Base-by-base conservation (phyloP, 2,329 filamentous ascomycete genomes). In the Hypoxylon sp. region DNA sequence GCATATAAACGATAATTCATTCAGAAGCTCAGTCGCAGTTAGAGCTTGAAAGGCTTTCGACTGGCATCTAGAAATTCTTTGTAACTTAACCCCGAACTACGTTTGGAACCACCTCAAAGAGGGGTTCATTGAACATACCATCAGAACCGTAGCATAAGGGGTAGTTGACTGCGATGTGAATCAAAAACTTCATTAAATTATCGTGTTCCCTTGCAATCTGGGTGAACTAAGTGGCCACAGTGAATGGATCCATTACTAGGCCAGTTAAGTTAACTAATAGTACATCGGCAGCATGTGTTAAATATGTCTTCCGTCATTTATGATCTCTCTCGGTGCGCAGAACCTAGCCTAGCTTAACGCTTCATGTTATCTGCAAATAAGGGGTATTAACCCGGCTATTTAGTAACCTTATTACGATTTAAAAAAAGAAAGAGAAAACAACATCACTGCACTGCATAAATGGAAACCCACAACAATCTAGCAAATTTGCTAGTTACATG, bases 111-210 rank as follows among this genome's bases (percentile, higher is more conserved):
- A 29, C 23, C 55, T 34, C 41, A n/a, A 9, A 39, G 29, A 53
- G 25, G 29, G 58, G 21, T 41, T 55, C 19, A 39, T 14, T 21
- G 12, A 53, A 45, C 39, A 14, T 43, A 41, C 25, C 45, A 47
- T 41, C 45, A 56, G 45, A 55, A 25, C 27, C 47, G 27, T 60
- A 39, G 47, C 48, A 30, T 34, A 48, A 30, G 55, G 32, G 30
- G 29, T 46, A 65, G 51, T 59, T 43, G 25, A 59, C 27, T 48
- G 16, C 53, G 34, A 56, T 29, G 52, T 45, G 34, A 65, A 65
- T 65, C 12, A 51, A 56, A 25, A 46, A 7, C 16, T 51, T 39
- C n/a, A 43, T 43, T 27, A 48, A 27, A 30, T 12, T n/a, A 9
- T 27, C 41, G 8, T 37, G 14, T 56, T 32, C 11, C n/a, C 19